Base-by-base conservation (phyloP, 257 asterid genomes). In the Nicotiana obtusifolia region DNA sequence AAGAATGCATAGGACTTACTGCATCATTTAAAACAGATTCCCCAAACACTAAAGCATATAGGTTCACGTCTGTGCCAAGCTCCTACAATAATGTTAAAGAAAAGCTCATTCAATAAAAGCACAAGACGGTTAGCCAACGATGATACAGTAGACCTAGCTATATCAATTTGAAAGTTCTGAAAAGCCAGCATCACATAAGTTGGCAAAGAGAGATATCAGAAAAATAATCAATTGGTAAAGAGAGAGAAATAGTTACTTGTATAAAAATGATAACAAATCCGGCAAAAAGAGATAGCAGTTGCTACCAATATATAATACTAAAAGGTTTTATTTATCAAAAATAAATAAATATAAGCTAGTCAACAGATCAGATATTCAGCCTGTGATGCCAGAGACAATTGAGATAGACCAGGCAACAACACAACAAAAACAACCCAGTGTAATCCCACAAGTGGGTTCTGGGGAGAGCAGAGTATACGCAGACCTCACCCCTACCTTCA, bases 21-120 rank as follows among this genome's bases (percentile, higher is more conserved):
- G 99, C 99, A 89, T 96, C 99, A 84, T 96, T 96, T 86, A 96
- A 87, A 84, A 96, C 99, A 85, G 99, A 96, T 83, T 96, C 99
- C 59, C 99, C 99, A 87, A 96, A 96, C 67, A 96, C 99, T 89
- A 96, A 86, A 22, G 99, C 99, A 59, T 94, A 96, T 75, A 96
- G 98, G 87, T 96, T 96, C 84, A 84, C 93, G 44, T 96, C 99
- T 13, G 98, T 88, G 79, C 99, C 98, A 85, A 96, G 98, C 93
- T 96, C 99, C 98, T 96, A 65, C 78, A 80, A 80, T 17, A 33
- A 80, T 65, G 64, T 66, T 35, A 65, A 64, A 79, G 71, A 16
- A 24, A 4, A 75, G 24, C 44, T 26, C 10, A 7, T 15, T 75
- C 80, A 49, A 75, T 9, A 3, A 26, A 26, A 75, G 62, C 62